Base-by-base conservation (phyloP, 495 filamentous ascomycete species). In the Cetradonia linearis region DNA sequence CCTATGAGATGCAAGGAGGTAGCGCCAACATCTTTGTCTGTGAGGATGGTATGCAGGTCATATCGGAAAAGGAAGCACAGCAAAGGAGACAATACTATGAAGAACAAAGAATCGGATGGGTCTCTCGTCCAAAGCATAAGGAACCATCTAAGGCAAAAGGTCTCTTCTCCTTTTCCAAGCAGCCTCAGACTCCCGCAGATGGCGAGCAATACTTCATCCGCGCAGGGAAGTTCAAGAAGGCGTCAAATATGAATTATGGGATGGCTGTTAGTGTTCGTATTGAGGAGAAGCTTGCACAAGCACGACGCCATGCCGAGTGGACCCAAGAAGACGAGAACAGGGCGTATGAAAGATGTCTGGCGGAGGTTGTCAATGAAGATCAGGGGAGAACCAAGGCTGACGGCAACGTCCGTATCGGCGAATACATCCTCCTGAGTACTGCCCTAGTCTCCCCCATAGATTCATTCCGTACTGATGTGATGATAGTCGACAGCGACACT, bases 381-480 rank as follows among this genome's bases (percentile, higher is more conserved):
- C 76, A 86, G 59, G 85, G 85, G 49, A 77, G 86, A 48, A 85
- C 87, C 53, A 88, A 85, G 84, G 87, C 87, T 37, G 87, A 87
- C 68, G 87, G 87, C 55, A 89, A 90, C 70, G 81, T 89, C 58
- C 85, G 87, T 48, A 72, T 91, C 53, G 87, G 87, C 63, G 87
- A 91, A 69, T 89, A 89, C 71, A 89, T 91, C 64, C 74, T 91
- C 20, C 42, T 46, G 25, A 25, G 42, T 46, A 46, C 20, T 46
- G 42, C 20, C 42, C 42, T 20, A 11, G 20, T 10, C 9, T 25
- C n/a, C 42, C 20, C 10, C 20, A 46, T 10, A 8, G 20, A 2
- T 8, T 3, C 13, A 25, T 23, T 13, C 11, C 1, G 5, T 46
- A 10, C 20, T 46, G 9, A 46, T 25, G 25, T 25, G 9, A 23